Base-by-base conservation (phyloP, 1,139 yeast species). In the Yamadazyma spencermartinsiae region DNA sequence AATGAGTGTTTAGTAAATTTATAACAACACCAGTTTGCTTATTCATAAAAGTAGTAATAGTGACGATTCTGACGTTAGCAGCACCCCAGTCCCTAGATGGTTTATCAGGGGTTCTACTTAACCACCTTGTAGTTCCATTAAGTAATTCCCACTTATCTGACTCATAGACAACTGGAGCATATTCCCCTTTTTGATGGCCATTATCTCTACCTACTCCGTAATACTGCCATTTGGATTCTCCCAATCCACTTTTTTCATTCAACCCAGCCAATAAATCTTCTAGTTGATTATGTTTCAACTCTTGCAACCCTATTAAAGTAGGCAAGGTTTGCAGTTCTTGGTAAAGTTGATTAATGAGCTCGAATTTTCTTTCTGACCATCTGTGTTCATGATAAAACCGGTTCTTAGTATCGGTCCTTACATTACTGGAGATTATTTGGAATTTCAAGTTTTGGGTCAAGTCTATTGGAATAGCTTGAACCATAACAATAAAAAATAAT, bases 151-250 rank as follows among this genome's bases (percentile, higher is more conserved):
- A 59, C 17, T 54, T 57, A 1, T 50, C 36, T 3, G 55, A 50
- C 35, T 65, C 56, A 48, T 61, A 72, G 26, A 67, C 56, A n/a
- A 74, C 60, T 0, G 79, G 76, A 29, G 74, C 64, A 42, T 58
- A 71, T 42, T 74, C 79, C 7, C 79, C 78, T 3, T 51, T 48
- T 8, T 51, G 49, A 4, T 47, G 43, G 2, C 79, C 79, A 49
- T 74, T 74, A 34, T 69, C 72, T 48, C 79, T 55, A 2, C 78
- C 78, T 14, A 65, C 65, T 2, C 76, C 76, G 40, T 63, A 66
- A 44, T 70, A 71, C 4, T 54, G 51, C 66, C 72, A 74, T 16
- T 29, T 11, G 13, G 18, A 10, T 4, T 19, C 33, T 4, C 56
- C 51, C 13, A 16, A 24, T 5, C 24, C 31, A 24, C 55, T 51